Evolutionary conservation across 2,329 filamentous ascomycete species (phyloP), one percentile per base, ranked within the genome.

Genomic region (Cadophora sp.): DNA sequence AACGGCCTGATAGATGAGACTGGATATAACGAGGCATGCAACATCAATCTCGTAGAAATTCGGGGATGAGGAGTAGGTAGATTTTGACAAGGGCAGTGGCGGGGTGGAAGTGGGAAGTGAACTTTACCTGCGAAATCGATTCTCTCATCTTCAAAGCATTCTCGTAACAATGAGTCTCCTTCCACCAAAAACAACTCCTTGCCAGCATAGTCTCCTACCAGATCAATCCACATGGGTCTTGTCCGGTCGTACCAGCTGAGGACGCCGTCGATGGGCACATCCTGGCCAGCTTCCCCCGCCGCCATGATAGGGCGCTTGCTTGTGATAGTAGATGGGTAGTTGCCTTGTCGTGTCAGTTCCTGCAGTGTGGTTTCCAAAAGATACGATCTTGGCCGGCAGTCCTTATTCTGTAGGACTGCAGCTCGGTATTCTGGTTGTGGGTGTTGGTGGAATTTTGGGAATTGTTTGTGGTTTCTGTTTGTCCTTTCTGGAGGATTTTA

Each of bases 151-250:
- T 81, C 79, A 58, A 93, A 85, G 72, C 85, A 89, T 66, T 91
- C 80, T 7, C 87, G 80, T 13, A 94, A 80, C n/a, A 94, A 77
- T 0, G 90, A 90, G 73, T 94, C 90, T 36, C 91, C 91, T 70
- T 94, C 89, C 36, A 94, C 84, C 24, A 90, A 80, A 75, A 93
- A 94, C 13, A 90, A 82, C 74, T 93, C 91, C 67, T 87, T 87
- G 24, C 91, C 91, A 3, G 89, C 90, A 78, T 91, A 94, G 75
- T 94, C 91, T 48, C 91, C 90, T 4, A 93, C 86, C 2, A 94
- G 83, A 71, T 92, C 89, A 33, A 91, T 82, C 59, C 79, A 79
- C 63, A 82, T 78, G 7, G 82, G 80, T 14, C 77, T 71, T 4
- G 82, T 76, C 14, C 72, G 74, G 66, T 78, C 79, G 73, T 85